Evolutionary conservation across 78 protist species (phyloP), one percentile per base, ranked within the genome.

Genomic region (Anaeramoeba flamelloides): DNA sequence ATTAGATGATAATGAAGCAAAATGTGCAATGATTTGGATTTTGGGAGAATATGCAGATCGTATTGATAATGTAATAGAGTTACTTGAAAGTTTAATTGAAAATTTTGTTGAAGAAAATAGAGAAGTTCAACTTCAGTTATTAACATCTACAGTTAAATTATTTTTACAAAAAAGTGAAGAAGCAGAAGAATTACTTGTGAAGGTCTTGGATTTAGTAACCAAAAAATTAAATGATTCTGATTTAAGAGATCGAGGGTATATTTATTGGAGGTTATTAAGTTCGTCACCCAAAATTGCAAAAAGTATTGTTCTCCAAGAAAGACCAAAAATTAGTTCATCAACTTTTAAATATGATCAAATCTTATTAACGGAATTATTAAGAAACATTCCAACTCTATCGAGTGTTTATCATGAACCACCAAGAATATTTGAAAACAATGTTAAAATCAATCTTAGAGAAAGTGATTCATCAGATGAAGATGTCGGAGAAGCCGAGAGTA

Each of bases 341-440:
- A n/a, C n/a, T n/a, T n/a, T n/a, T n/a, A n/a, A n/a, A n/a, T n/a
- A n/a, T 41, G 94, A 89, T 53, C 88, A 85, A 30, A 1, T 82
- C 26, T 81, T 94, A 32, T 89, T 96, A 30, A 87, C 87, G 79
- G 95, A 92, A 76, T 92, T 96, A 38, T 69, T 95, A 77, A 22
- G 82, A 38, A 76, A 96, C 76, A 83, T 96, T 36, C 74, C 91
- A 33, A 85, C 95, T 17, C 88, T 96, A 36, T 89, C 98, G 17
- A 88, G 97, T 4, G 97, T 96, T 76, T 95, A 86, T 87, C 97
- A 95, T 90, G 88, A 87, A 81, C n/a, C n/a, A n/a, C n/a, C n/a
- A n/a, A n/a, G n/a, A n/a, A n/a, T n/a, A n/a, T n/a, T n/a, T n/a
- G n/a, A n/a, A n/a, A n/a, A n/a, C n/a, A n/a, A n/a, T n/a, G n/a